Evolutionary conservation across 1,284 basidiomycete genomes (phyloP).

Genomic region (Trametes pubescens): DNA sequence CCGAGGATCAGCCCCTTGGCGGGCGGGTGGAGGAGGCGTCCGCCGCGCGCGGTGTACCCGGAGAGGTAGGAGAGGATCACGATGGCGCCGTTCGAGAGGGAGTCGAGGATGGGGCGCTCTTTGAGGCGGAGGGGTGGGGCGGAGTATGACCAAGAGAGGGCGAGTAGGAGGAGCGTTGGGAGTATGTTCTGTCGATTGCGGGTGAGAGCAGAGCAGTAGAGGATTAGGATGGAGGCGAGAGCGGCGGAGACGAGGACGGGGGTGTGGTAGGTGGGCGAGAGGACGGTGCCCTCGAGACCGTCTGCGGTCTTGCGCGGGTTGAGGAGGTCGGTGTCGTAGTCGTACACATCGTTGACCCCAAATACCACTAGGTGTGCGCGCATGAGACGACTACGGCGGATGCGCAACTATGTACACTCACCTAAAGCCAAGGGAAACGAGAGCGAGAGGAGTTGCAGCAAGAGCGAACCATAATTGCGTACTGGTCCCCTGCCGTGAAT

Average conservation of each 20-base stretch:
- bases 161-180: slow-evolving; percentile 10
- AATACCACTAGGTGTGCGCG: slow-evolving; percentile 21
- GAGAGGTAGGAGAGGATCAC: slow-evolving; percentile 22
- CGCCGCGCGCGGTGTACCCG: slow-evolving; percentile 25
- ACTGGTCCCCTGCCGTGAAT: slow-evolving; percentile 12
- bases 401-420: neutral
- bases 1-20: slow-evolving; percentile 21
- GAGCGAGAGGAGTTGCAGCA: slow-evolving; percentile 18
- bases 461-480: neutral
- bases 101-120: slow-evolving; percentile 24
- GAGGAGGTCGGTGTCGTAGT: slow-evolving; percentile 26
- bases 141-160: slow-evolving; percentile 27
- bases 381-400: neutral
- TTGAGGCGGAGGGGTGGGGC: slow-evolving; percentile 25
- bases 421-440: slow-evolving; percentile 25
- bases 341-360: slow-evolving; percentile 31
- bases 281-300: slow-evolving; percentile 29
- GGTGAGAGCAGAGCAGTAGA: neutral
- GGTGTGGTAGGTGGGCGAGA: slow-evolving; percentile 16
- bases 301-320: slow-evolving; percentile 28
- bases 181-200: neutral
- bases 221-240: slow-evolving; percentile 12
- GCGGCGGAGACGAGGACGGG: slow-evolving; percentile 11
- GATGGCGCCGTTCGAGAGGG: slow-evolving; percentile 26
- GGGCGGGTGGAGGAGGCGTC: neutral